These are phyloP conservation scores for Aquilaria sinensis DNA, from an alignment of 345 rosid genomes.

Conservation along the genomic window DNA sequence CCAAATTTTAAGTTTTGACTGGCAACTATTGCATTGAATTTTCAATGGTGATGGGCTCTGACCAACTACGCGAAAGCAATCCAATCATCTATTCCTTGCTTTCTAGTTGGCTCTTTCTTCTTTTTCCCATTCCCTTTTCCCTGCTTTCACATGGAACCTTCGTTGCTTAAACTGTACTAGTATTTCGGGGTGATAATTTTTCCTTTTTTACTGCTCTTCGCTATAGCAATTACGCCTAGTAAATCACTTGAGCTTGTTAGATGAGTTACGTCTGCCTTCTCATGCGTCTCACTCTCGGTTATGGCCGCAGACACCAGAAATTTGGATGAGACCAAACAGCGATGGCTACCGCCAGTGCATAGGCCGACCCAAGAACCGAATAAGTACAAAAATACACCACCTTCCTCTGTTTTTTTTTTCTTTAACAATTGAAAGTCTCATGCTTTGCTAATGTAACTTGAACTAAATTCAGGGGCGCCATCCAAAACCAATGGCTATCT, in stretches of 20 bases:
- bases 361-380: slow-evolving; percentile 45
- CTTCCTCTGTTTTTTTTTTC: too few relatives aligned
- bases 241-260: neutral
- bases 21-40: slow-evolving; percentile 19
- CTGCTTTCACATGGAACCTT: slow-evolving; percentile 3
- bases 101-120: slow-evolving; percentile 4
- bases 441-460: neutral
- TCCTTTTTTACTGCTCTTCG: neutral
- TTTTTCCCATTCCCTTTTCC: neutral
- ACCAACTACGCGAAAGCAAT: slow-evolving; percentile 10
- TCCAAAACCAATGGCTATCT: slow-evolving; percentile 73
- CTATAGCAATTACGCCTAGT: neutral
- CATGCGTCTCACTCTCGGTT: neutral
- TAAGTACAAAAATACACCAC: slow-evolving; percentile 32
- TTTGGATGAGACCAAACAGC: slow-evolving; percentile 88
- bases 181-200: neutral
- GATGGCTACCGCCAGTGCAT: slow-evolving; percentile 56
- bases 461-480: slow-evolving; percentile 22
- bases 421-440: neutral
- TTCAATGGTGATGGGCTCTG: slow-evolving; percentile 15
- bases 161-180: slow-evolving; percentile 8
- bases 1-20: slow-evolving; percentile 7
- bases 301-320: slow-evolving; percentile 59
- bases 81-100: neutral
- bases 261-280: neutral